Conservation (phyloP, 345 rosid genomes). For the Rhizophora mangle region DNA sequence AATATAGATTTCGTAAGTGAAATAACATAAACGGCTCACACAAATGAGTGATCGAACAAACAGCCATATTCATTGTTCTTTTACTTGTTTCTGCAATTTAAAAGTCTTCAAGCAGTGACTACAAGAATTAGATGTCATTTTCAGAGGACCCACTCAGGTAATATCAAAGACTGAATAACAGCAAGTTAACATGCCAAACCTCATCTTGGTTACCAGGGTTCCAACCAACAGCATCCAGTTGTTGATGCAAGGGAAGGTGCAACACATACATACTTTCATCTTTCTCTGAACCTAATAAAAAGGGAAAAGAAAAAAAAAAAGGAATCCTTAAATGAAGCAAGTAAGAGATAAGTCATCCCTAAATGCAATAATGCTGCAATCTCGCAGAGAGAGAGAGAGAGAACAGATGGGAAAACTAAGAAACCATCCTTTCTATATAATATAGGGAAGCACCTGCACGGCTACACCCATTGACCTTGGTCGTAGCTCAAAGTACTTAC, state of each 20-base stretch:
- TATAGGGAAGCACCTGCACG: too few relatives aligned
- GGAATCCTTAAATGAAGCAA: neutral
- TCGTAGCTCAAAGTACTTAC: constrained; percentile 31
- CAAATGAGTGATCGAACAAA: too few relatives aligned
- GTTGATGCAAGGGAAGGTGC: constrained; percentile 50
- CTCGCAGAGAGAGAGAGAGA: neutral
- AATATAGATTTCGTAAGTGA: neutral
- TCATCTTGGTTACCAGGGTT: constrained; percentile 80
- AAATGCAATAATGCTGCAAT: neutral
- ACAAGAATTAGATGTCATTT: too few relatives aligned
- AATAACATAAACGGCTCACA: too few relatives aligned
- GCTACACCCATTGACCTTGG: neutral
- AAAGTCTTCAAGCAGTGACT: too few relatives aligned
- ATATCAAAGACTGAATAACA: neutral
- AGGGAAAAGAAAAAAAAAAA: neutral
- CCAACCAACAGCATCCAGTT: constrained; percentile 76
- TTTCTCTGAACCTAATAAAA: constrained; percentile 37
- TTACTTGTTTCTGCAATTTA: too few relatives aligned
- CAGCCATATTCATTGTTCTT: too few relatives aligned
- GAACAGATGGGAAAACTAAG: too few relatives aligned
- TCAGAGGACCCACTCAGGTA: neutral
- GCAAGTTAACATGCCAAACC: constrained; percentile 37
- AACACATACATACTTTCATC: constrained; percentile 66
- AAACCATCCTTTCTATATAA: too few relatives aligned
- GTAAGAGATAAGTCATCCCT: neutral